A percentile compares a stretch with the other conserved stretches of the same genome.
Evolutionary conservation across 257 asterid genomes (phyloP).

Genomic region (Gynochthodes officinalis): DNA sequence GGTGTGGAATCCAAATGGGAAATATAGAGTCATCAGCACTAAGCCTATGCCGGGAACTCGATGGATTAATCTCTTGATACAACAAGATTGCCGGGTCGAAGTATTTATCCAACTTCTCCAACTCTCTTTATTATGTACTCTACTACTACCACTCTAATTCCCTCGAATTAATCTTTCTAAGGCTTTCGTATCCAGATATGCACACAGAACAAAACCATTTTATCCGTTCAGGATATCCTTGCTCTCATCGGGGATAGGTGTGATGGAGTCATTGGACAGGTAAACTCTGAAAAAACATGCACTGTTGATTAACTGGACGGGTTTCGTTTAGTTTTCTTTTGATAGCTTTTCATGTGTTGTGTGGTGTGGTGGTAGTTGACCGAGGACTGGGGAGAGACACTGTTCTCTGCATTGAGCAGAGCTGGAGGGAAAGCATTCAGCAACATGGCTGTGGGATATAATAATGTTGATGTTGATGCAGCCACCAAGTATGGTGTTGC

Average conservation of each 20-base stretch:
- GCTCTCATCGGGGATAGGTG: slow-evolving; percentile 78
- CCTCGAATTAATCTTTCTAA: too few relatives aligned
- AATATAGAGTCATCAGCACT: slow-evolving; percentile 85
- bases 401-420: slow-evolving; percentile 82
- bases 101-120: slow-evolving; percentile 30
- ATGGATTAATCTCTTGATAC: slow-evolving; percentile 79
- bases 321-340: neutral
- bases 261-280: slow-evolving; percentile 98
- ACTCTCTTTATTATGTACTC: neutral
- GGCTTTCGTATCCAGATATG: slow-evolving; percentile 49
- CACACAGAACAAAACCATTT: slow-evolving; percentile 79
- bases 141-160: too few relatives aligned
- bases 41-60: slow-evolving; percentile 95
- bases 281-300: slow-evolving; percentile 11
- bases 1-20: slow-evolving; percentile 89
- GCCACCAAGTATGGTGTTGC: slow-evolving; percentile 89
- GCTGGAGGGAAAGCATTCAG: slow-evolving; percentile 98
- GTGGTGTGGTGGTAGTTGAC: slow-evolving; percentile 50
- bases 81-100: slow-evolving; percentile 94
- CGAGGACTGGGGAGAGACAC: slow-evolving; percentile 91
- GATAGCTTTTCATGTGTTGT: neutral
- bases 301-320: too few relatives aligned
- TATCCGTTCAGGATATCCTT: slow-evolving; percentile 87
- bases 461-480: slow-evolving; percentile 86
- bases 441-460: slow-evolving; percentile 98